phyloP scores from a whole-genome alignment of 352 stramenopile species.

The Phytophthora palmivora region DNA sequence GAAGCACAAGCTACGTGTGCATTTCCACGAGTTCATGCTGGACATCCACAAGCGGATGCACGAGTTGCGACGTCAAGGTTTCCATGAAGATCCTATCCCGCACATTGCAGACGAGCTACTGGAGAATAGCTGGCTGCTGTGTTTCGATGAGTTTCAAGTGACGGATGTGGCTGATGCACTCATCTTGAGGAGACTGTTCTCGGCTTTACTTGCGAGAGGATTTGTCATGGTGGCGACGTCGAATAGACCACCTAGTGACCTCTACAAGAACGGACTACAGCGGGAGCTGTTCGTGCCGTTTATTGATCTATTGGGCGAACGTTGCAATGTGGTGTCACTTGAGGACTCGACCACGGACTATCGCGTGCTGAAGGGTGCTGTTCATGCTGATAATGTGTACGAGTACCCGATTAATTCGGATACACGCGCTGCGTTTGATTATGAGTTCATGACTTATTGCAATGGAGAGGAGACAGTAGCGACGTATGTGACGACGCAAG shows the following conservation, averaged over 20 bases:
- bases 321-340: constrained; percentile 87
- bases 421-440: constrained; percentile 65
- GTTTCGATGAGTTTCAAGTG: constrained; percentile 99
- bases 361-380: constrained; percentile 68
- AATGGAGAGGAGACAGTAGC: constrained; percentile 53
- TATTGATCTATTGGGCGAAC: constrained; percentile 92
- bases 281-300: constrained; percentile 97
- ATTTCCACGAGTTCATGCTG: constrained; percentile 99
- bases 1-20: constrained; percentile 88
- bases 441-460: constrained; percentile 70
- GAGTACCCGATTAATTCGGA: constrained; percentile 57
- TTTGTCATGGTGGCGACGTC: constrained; percentile 97
- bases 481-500: constrained; percentile 72
- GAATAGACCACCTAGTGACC: constrained; percentile 92
- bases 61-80: constrained; percentile 88
- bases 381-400: constrained; percentile 80
- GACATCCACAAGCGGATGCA: constrained; percentile 97
- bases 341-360: constrained; percentile 87
- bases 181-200: constrained; percentile 95
- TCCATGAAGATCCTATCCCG: constrained; percentile 80
- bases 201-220: constrained; percentile 86
- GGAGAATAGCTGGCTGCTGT: constrained; percentile 91
- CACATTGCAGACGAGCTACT: constrained; percentile 90
- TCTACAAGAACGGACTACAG: constrained; percentile 98
- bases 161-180: constrained; percentile 97